phyloP scores from a whole-genome alignment of 176 grass and related monocot genomes.

The Lolium multiflorum region DNA sequence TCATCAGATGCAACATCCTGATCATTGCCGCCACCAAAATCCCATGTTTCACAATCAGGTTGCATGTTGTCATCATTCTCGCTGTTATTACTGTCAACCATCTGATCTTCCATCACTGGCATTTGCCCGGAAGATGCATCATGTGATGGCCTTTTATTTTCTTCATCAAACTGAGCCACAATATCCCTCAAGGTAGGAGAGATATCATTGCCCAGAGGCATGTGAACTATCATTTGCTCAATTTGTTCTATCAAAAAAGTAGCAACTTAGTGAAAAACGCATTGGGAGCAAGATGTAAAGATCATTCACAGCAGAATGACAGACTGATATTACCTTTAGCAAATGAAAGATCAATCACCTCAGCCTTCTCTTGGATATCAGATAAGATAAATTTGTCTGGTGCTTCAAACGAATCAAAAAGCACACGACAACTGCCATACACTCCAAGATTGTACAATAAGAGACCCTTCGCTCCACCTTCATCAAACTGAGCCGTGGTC shows the following conservation, averaged over 20 bases:
- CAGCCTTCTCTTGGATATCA: constrained; percentile 49
- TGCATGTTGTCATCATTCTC: constrained; percentile 44
- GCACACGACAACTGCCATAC: constrained; percentile 73
- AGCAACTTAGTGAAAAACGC: constrained; percentile 26
- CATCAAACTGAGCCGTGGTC: constrained; percentile 96
- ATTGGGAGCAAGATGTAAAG: constrained; percentile 37
- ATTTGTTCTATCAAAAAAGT: constrained; percentile 68
- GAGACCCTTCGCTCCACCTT: constrained; percentile 96
- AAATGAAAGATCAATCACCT: constrained; percentile 83
- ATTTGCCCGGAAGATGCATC: constrained; percentile 51
- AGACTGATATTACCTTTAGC: constrained; percentile 69
- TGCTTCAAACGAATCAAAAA: constrained; percentile 96
- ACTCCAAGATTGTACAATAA: constrained; percentile 94
- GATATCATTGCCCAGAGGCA: constrained; percentile 74
- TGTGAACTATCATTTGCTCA: constrained; percentile 74
- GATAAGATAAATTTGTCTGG: constrained; percentile 70
- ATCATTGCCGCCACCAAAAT: constrained; percentile 73
- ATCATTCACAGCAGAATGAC: not conserved
- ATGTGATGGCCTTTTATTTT: constrained; percentile 68
- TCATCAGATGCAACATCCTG: constrained; percentile 60
- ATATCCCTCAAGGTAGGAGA: constrained; percentile 87
- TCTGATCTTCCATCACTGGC: constrained; percentile 55
- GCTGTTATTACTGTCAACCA: constrained; percentile 31
- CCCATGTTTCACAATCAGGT: constrained; percentile 60
- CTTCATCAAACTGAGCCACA: constrained; percentile 90